Conservation (phyloP, 345 rosid species). For the Murraya koenigii region DNA sequence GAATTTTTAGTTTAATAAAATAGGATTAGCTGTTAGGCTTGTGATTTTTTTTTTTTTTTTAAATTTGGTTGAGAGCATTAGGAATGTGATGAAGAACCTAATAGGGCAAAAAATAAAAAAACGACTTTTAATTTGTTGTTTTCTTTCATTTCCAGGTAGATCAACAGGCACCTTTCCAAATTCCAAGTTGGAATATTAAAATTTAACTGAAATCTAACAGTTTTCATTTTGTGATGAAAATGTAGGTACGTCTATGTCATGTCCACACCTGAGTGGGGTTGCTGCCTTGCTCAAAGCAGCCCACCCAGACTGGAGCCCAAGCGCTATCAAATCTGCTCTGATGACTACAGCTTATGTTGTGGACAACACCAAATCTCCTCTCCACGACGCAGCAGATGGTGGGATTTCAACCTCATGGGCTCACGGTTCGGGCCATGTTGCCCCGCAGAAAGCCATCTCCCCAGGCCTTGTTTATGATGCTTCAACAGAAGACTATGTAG, state of each 20-base stretch:
- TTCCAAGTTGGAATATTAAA: not conserved
- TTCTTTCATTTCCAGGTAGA: not conserved
- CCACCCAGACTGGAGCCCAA: slow-evolving; percentile 88
- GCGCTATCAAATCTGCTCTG: slow-evolving; percentile 83
- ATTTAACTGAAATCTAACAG: not conserved
- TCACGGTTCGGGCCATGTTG: slow-evolving; percentile 84
- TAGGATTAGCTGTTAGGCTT: not conserved
- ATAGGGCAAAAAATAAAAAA: not conserved
- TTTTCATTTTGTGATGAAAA: not conserved
- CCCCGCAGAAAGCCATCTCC: slow-evolving; percentile 70
- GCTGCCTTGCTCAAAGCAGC: slow-evolving; percentile 85
- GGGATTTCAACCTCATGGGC: slow-evolving; percentile 58
- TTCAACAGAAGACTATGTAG: slow-evolving; percentile 57
- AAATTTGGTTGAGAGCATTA: too few species aligned
- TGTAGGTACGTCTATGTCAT: slow-evolving; percentile 92
- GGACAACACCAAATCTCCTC: slow-evolving; percentile 71
- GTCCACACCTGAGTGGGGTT: slow-evolving; percentile 91
- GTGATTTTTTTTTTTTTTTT: too few species aligned
- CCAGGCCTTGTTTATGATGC: slow-evolving; percentile 87
- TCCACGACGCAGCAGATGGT: slow-evolving; percentile 65
- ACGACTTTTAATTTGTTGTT: too few species aligned
- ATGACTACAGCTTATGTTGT: slow-evolving; percentile 67
- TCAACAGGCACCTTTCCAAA: not conserved
- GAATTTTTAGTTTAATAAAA: not conserved
- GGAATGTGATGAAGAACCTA: not conserved